These are phyloP conservation scores for Scedosporium minutisporum DNA, from an alignment of 2,329 filamentous ascomycete genomes.

Conservation along the genomic window DNA sequence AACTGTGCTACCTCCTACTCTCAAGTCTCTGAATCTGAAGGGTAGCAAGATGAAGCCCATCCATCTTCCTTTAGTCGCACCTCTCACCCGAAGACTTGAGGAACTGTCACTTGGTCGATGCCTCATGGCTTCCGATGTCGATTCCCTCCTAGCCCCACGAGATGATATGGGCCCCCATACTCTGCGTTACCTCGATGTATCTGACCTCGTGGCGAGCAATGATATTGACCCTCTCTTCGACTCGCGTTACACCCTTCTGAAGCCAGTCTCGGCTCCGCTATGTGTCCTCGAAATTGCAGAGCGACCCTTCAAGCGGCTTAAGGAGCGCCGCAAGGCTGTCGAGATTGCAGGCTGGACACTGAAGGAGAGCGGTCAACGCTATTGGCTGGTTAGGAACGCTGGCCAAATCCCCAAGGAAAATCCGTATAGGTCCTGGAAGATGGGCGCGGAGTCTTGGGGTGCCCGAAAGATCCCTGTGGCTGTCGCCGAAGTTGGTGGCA, in stretches of 20 bases:
- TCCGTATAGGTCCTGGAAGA: conserved; percentile 64
- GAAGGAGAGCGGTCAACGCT: conserved; percentile 56
- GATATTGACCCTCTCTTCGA: conserved; percentile 44
- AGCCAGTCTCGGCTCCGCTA: conserved; percentile 52
- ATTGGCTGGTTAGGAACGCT: conserved; percentile 51
- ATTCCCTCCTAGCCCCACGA: conserved; percentile 50
- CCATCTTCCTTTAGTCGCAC: conserved; percentile 54
- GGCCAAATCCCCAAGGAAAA: conserved; percentile 21
- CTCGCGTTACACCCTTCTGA: conserved; percentile 46
- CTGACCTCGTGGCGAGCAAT: conserved; percentile 33
- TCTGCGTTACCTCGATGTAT: conserved; percentile 68
- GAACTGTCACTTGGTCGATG: conserved; percentile 66
- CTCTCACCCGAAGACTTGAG: conserved; percentile 59
- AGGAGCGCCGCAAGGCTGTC: conserved; percentile 52
- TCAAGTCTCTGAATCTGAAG: conserved; percentile 67
- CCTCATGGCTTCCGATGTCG: conserved; percentile 55
- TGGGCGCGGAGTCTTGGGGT: conserved; percentile 76
- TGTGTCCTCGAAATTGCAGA: conserved; percentile 68
- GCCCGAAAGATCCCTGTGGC: conserved; percentile 90
- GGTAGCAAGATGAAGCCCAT: conserved; percentile 59
- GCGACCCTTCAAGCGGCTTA: conserved; percentile 54
- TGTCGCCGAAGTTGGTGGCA: conserved; percentile 82
- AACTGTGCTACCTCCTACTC: conserved; percentile 52
- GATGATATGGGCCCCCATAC: conserved; percentile 37
- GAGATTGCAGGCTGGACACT: conserved; percentile 58